Percentiles rank a stretch among this genome's conserved stretches.
These are phyloP conservation scores for Pogostemon cablin DNA, from an alignment of 257 asterid genomes.

Conservation along the genomic window DNA sequence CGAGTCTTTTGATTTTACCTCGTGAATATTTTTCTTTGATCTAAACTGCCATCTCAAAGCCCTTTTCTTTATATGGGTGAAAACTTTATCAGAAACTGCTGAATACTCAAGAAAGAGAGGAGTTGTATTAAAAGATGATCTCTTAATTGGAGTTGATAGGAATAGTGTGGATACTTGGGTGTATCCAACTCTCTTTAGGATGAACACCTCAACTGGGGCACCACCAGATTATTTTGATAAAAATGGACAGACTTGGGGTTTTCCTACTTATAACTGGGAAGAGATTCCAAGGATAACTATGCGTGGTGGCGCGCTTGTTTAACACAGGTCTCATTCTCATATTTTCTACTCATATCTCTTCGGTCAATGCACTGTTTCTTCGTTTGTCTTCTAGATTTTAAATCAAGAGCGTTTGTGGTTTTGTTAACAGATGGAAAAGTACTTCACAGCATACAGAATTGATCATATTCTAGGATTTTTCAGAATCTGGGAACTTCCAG, in stretches of 20 bases:
- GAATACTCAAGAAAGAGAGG: slow-evolving; percentile 85
- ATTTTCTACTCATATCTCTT: background rate
- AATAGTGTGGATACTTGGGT: slow-evolving; percentile 99
- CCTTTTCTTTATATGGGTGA: slow-evolving; percentile 31
- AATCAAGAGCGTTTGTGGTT: background rate
- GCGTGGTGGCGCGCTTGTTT: slow-evolving; percentile 99
- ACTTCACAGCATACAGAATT: slow-evolving; percentile 93
- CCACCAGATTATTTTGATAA: slow-evolving; percentile 98
- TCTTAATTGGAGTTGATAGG: slow-evolving; percentile 94
- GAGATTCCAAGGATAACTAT: slow-evolving; percentile 97
- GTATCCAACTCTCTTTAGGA: slow-evolving; percentile 83
- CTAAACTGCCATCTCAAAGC: slow-evolving; percentile 29
- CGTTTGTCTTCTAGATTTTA: slow-evolving; percentile 11
- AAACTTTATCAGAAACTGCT: slow-evolving; percentile 84
- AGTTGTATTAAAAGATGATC: slow-evolving; percentile 93
- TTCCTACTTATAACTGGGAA: slow-evolving; percentile 99
- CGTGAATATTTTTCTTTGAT: slow-evolving; percentile 16
- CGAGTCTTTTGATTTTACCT: slow-evolving; percentile 38
- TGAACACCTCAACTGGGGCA: slow-evolving; percentile 98
- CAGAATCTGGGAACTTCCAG: slow-evolving; percentile 99
- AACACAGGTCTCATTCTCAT: slow-evolving; percentile 67
- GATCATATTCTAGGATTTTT: slow-evolving; percentile 96
- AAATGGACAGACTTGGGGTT: slow-evolving; percentile 99
- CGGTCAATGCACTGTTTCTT: background rate
- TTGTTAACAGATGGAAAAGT: slow-evolving; percentile 81